Base-by-base conservation (phyloP, 2,329 filamentous ascomycete genomes). In the Fusarium sp. region DNA sequence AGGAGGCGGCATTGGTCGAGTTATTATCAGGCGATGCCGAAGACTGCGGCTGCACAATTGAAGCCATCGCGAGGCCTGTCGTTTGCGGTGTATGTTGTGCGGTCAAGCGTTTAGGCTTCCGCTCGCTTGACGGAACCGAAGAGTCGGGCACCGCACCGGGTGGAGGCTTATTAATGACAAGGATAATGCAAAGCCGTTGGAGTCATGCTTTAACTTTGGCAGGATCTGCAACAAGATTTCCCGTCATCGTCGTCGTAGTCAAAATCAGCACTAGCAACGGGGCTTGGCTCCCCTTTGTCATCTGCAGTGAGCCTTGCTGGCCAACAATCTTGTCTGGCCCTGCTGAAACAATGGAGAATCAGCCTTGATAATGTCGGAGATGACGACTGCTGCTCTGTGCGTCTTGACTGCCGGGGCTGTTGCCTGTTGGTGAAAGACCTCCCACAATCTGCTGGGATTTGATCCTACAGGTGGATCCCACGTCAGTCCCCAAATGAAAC, bases 41-140 rank as follows among this genome's bases (percentile, higher is more conserved):
- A 10, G 68, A 74, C 35, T 66, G 61, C 40, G 68, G 61, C 25
- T 61, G 71, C 1, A 45, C 63, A 35, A 63, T 68, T 38, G 71
- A 74, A 35, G 72, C 69, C 72, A 74, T 74, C 57, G 35, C 11
- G 30, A 32, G 38, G 12, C 17, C 45, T 45, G 10, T 22, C 27
- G 10, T 64, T n/a, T 64, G 17, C 61, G 40, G 37, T 22, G 22
- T 20, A 17, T 12, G 8, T 15, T 38, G 35, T 17, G 47, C 9
- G 35, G 25, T 54, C 20, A n/a, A 27, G 32, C 7, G 15, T 30
- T 52, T n/a, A 27, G n/a, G 7, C 4, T 22, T n/a, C n/a, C 22
- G 17, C 25, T 20, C 12, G 14, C 45, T 37, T 30, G 60, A n/a
- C 37, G 40, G 40, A 43, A 30, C 63, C 17, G 45, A 12, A 12